Base-by-base conservation (phyloP, 805 yeast genomes). In the Schwanniomyces sp. region DNA sequence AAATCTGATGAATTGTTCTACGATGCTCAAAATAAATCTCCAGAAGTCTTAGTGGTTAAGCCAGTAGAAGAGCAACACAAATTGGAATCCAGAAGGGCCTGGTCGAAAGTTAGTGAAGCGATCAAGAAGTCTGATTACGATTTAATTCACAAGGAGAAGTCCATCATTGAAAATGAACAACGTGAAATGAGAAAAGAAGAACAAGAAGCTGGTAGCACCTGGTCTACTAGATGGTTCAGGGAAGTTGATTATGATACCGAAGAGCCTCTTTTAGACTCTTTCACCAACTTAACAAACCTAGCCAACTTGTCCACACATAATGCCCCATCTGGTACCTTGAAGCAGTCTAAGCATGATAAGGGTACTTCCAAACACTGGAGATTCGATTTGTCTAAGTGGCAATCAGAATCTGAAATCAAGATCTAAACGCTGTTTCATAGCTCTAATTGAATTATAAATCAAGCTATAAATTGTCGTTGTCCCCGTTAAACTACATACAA, bases 31-130 rank as follows among this genome's bases (percentile, higher is more conserved):
- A 69, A 67, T 38, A 63, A 70, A 29, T 64, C 68, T 29, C 78
- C 85, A 5, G 83, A 82, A 52, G 81, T 76, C 40, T 72, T 91
- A 46, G 54, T 55, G 14, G 96, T 92, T 41, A 91, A 89, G 67
- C 95, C 96, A 43, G 73, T 88, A 45, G 90, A 82, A 55, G 75
- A 87, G 53, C 98, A 94, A 72, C 78, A 86, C 66, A 80, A 72
- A 30, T 75, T 91, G 56, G 99, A 92, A 70, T 78, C 89, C 48
- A 85, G 97, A 71, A 81, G 75, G 57, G 97, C 97, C 11, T 92
- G 99, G 99, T 58, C 64, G 44, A 80, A 84, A 54, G 98, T 94
- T 24, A 96, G 97, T 0, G 88, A 78, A 8, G 98, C 98, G 12
- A 86, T 91, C 58, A 81, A 77, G 48, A 67, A 70, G 18, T 88